Base-by-base conservation (phyloP, 495 filamentous ascomycete genomes). In the Penicillium atrosanguineum region DNA sequence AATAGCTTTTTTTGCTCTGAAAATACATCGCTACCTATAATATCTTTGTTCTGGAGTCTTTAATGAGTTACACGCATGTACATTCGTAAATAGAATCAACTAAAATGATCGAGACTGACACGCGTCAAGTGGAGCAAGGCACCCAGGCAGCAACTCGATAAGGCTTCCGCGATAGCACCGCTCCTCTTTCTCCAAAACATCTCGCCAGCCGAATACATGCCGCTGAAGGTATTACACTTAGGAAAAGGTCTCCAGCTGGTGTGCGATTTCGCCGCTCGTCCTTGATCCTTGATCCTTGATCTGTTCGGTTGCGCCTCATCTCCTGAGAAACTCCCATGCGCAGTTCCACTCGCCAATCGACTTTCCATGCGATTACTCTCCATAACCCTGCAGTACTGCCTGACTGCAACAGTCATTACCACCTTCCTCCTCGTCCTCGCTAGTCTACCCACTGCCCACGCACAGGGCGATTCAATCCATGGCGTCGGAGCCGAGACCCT, bases 351-450 rank as follows among this genome's bases (percentile, higher is more conserved):
- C 34, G 20, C 31, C 38, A 43, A 37, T 53, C 48, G 29, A 55
- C 48, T 45, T 61, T 68, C 64, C 64, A 88, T 89, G 85, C 83
- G 73, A 66, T 73, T 65, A 29, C 77, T 82, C 61, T 75, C 82
- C 57, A 82, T 80, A 63, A 82, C 78, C 55, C 72, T 88, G 55
- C 86, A 87, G 77, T 86, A 82, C 69, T 84, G 83, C 58, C 71
- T 91, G 57, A 82, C 79, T 67, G 85, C 86, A 63, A 86, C 81
- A 29, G 57, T 85, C 53, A 67, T 79, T 63, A 79, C 81, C 38
- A 79, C 81, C 28, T 63, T 80, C 41, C 60, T 85, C 31, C 55
- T 85, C 50, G 64, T 73, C 31, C 61, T 89, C 21, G 77, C 79
- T 48, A 72, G 74, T 28, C 74, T 75, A 29, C 75, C 76, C 52